These are phyloP conservation scores for Scheffersomyces insectosa DNA, from an alignment of 1,139 yeast species.

Conservation along the genomic window DNA sequence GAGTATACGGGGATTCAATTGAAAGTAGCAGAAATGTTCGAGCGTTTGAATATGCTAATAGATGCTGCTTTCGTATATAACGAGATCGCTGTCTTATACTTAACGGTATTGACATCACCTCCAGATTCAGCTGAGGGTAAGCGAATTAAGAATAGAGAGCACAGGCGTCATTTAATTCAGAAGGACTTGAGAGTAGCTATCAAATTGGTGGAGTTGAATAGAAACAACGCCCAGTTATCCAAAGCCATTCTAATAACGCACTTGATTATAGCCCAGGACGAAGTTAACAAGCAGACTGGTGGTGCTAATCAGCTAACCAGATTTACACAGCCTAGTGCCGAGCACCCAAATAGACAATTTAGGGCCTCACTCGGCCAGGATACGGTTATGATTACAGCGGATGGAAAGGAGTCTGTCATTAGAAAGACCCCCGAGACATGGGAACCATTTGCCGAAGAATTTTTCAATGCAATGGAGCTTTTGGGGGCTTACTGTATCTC, in stretches of 20 bases:
- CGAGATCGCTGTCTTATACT: constrained; percentile 65
- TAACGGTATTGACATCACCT: constrained; percentile 51
- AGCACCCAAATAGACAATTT: constrained; percentile 1
- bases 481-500: constrained; percentile 67
- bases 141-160: constrained; percentile 24
- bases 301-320: background rate
- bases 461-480: constrained; percentile 71
- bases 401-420: constrained; percentile 20
- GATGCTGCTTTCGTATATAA: constrained; percentile 68
- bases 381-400: constrained; percentile 18
- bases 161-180: constrained; percentile 62
- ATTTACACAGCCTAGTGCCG: background rate
- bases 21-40: constrained; percentile 86
- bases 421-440: constrained; percentile 50
- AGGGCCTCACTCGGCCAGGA: constrained; percentile 18
- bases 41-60: constrained; percentile 55
- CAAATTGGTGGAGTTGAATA: constrained; percentile 62
- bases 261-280: constrained; percentile 65
- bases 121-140: constrained; percentile 22
- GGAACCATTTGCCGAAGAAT: constrained; percentile 76
- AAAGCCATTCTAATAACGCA: constrained; percentile 66
- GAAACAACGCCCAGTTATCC: constrained; percentile 50
- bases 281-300: constrained; percentile 26
- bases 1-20: constrained; percentile 85
- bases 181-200: constrained; percentile 71